These are phyloP conservation scores for Asterionellopsis glacialis DNA, from an alignment of 108 stramenopile genomes.

Conservation along the genomic window DNA sequence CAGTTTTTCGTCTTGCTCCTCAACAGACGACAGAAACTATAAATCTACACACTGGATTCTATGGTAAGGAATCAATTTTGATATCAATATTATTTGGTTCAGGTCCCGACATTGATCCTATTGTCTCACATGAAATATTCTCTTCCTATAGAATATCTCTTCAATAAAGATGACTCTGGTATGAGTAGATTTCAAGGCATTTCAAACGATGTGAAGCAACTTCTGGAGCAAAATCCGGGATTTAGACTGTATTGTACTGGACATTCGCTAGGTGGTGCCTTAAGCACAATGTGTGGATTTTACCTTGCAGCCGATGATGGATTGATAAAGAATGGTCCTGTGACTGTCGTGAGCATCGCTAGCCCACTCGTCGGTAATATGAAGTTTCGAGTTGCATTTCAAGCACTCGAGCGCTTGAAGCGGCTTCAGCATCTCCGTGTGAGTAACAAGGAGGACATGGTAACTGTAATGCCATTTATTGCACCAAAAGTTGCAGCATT, in stretches of 20 bases:
- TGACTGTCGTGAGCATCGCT: constrained; percentile 43
- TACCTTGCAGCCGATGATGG: constrained; percentile 42
- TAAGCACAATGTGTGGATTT: constrained; percentile 68
- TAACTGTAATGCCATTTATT: constrained; percentile 61
- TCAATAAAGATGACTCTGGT: no score
- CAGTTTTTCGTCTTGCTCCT: constrained; percentile 13
- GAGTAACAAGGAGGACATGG: constrained; percentile 67
- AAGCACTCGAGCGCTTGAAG: constrained; percentile 47
- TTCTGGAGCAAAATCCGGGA: constrained; percentile 34
- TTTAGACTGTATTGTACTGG: constrained; percentile 64
- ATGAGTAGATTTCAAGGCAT: constrained; percentile 39
- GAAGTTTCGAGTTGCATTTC: constrained; percentile 55
- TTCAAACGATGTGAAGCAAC: constrained; percentile 34
- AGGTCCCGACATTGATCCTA: no score
- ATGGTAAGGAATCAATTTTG: constrained; percentile 9
- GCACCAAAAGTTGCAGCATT: constrained; percentile 42
- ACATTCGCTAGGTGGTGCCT: constrained; percentile 72
- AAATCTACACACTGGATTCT: constrained; percentile 65
- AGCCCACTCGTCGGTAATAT: constrained; percentile 65
- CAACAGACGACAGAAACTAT: constrained; percentile 11
- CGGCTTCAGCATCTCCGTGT: constrained; percentile 65
- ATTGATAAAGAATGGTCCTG: constrained; percentile 18
- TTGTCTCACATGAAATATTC: no score
- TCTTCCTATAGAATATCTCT: no score
- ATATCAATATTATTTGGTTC: no score